Evolutionary conservation across 768 basidiomycete species (phyloP).

Genomic region (Sistotremastrum suecicum): DNA sequence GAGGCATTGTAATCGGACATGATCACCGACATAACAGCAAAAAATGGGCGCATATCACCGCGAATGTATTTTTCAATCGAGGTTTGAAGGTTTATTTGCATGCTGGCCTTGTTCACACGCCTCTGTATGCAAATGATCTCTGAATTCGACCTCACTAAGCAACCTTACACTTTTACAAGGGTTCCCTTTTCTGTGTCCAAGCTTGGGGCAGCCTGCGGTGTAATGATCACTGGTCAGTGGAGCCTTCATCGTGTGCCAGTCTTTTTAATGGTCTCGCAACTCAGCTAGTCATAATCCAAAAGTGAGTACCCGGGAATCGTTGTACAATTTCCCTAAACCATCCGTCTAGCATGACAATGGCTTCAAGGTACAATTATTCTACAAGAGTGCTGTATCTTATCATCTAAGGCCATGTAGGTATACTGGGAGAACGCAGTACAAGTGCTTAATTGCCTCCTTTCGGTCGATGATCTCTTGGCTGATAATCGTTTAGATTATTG

Average conservation of each 20-base stretch:
- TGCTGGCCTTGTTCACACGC: constrained; percentile 63
- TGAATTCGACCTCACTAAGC: neutral
- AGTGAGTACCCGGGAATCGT: constrained; percentile 17
- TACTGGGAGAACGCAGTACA: constrained; percentile 87
- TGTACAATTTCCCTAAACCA: neutral
- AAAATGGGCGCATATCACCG: constrained; percentile 64
- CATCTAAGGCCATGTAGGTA: constrained; percentile 30
- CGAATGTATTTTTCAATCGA: constrained; percentile 48
- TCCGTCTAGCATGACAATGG: constrained; percentile 63
- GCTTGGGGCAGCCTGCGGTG: constrained; percentile 60
- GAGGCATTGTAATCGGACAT: constrained; percentile 73
- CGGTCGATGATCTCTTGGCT: constrained; percentile 2
- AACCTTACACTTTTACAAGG: constrained; percentile 22
- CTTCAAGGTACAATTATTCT: constrained; percentile 45
- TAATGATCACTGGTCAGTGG: constrained; percentile 74
- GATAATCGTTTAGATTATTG: constrained; percentile 48
- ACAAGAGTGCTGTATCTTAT: constrained; percentile 1
- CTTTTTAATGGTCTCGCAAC: neutral
- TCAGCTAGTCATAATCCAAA: constrained; percentile 82
- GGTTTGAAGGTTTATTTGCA: constrained; percentile 59
- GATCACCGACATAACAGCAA: constrained; percentile 77
- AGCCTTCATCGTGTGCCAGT: constrained; percentile 1
- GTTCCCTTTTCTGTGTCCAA: constrained; percentile 67
- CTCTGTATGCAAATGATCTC: constrained; percentile 34
- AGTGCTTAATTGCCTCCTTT: constrained; percentile 21